Evolutionary conservation across 108 stramenopile genomes (phyloP).

Genomic region (Aurantiochytrium sp.): DNA sequence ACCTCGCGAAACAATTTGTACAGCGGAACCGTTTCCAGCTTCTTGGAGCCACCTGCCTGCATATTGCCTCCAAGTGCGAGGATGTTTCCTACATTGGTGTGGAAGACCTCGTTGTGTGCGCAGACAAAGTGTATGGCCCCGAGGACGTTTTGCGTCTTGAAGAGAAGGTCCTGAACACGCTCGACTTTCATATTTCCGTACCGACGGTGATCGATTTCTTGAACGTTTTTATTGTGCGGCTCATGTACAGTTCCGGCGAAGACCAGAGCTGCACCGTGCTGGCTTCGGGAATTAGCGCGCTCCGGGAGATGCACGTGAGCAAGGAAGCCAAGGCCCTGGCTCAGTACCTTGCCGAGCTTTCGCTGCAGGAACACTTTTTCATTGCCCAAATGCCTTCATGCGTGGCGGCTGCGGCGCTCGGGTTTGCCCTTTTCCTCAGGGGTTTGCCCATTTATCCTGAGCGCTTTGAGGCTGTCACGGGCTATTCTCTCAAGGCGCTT

Average conservation of each 20-base stretch:
- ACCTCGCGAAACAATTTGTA: neutral
- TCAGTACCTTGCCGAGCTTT: neutral
- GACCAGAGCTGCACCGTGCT: neutral
- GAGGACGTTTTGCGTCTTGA: conserved; percentile 11
- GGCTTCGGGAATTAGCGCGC: neutral
- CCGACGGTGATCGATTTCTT: conserved; percentile 14
- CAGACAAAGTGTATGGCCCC: neutral
- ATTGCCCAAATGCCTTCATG: neutral
- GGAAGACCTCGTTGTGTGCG: conserved; percentile 8
- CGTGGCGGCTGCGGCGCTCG: neutral
- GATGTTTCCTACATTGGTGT: neutral
- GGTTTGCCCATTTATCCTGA: neutral
- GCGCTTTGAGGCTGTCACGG: neutral
- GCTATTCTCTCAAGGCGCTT: neutral
- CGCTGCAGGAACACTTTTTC: neutral
- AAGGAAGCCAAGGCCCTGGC: neutral
- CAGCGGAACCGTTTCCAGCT: neutral
- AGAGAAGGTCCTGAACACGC: neutral
- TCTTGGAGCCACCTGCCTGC: neutral
- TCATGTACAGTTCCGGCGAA: neutral
- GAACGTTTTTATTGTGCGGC: neutral
- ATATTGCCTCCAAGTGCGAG: neutral
- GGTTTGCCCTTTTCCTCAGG: neutral
- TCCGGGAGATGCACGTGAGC: neutral
- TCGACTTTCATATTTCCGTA: neutral